phyloP scores from a whole-genome alignment of 2,329 filamentous ascomycete species.

The Albophoma yamanashiensis region DNA sequence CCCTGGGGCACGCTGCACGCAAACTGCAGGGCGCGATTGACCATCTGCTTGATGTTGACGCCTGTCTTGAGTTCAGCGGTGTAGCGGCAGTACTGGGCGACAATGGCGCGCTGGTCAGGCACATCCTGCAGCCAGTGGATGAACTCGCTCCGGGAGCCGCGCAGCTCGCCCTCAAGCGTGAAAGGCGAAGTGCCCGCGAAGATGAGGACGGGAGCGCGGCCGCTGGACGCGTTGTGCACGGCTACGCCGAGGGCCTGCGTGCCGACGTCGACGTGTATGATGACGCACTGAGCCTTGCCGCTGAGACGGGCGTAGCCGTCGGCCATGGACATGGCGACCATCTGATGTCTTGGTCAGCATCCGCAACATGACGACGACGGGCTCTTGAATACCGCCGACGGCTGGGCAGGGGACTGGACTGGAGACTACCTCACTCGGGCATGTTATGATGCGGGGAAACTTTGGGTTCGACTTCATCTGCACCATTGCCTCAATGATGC shows the following conservation, averaged over 20 bases:
- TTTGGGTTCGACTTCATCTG: slow-evolving; percentile 55
- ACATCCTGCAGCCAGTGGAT: slow-evolving; percentile 77
- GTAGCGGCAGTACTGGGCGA: slow-evolving; percentile 73
- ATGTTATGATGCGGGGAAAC: slow-evolving; percentile 67
- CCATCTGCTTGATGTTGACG: slow-evolving; percentile 73
- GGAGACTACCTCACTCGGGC: slow-evolving; percentile 60
- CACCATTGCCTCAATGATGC: slow-evolving; percentile 70
- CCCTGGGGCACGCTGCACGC: slow-evolving; percentile 62
- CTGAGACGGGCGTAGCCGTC: slow-evolving; percentile 66
- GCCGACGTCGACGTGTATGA: slow-evolving; percentile 68
- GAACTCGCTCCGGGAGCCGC: slow-evolving; percentile 62
- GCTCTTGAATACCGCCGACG: background rate
- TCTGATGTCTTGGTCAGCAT: slow-evolving; percentile 30
- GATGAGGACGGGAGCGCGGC: slow-evolving; percentile 60
- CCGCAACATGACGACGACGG: slow-evolving; percentile 45
- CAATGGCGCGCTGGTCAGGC: slow-evolving; percentile 64
- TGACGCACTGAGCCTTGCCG: slow-evolving; percentile 59
- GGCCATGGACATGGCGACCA: slow-evolving; percentile 78
- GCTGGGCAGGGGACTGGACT: background rate
- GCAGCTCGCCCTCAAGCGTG: slow-evolving; percentile 62
- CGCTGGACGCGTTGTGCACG: slow-evolving; percentile 63
- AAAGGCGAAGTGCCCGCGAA: slow-evolving; percentile 66
- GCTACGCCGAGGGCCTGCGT: slow-evolving; percentile 64
- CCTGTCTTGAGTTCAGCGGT: slow-evolving; percentile 68
- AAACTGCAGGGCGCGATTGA: slow-evolving; percentile 69